Base-by-base conservation (phyloP, 805 yeast genomes). In the Candida schatavii region DNA sequence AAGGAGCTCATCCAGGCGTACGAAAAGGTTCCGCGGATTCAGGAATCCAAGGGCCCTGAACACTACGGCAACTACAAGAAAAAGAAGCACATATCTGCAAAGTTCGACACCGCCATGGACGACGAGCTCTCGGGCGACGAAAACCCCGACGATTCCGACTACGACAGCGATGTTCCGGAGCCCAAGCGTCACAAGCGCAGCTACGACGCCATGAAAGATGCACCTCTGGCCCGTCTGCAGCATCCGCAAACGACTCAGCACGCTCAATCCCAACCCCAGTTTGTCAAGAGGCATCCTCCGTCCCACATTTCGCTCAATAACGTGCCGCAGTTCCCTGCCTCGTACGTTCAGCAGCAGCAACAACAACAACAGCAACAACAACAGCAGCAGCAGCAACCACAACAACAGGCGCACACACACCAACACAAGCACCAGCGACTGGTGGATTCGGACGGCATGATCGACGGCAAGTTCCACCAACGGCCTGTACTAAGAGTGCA, bases 401-500 rank as follows among this genome's bases (percentile, higher is more conserved):
- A 23, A 11, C 27, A 23, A 11, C 27, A 23, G 11, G 10, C 7
- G 27, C 27, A 23, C 10, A 7, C 7, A 23, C 27, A 23, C 10
- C 27, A 23, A 23, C 27, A 23, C 27, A 7, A 23, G 27, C 27
- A 23, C 11, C 44, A 26, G 28, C 35, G 17, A 11, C 23, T 19
- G 37, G 17, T 35, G 18, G 30, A 3, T 37, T n/a, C 27, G 11
- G 35, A 13, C 18, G 32, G 19, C 11, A 26, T 19, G 42, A 50
- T 35, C 49, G 47, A 22, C 54, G 52, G 32, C 5, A 23, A 23
- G 11, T 45, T 51, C 50, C 46, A 55, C 48, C 53, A 63, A 37
- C 61, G 88, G 45, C 88, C 88, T 1, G 72, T 81, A 1, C 61
- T 83, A 35, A 61, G 86, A 42, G 82, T 83, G 9, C 80, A 80